Base-by-base conservation (phyloP, 345 rosid species). In the Melaleuca quinquenervia region DNA sequence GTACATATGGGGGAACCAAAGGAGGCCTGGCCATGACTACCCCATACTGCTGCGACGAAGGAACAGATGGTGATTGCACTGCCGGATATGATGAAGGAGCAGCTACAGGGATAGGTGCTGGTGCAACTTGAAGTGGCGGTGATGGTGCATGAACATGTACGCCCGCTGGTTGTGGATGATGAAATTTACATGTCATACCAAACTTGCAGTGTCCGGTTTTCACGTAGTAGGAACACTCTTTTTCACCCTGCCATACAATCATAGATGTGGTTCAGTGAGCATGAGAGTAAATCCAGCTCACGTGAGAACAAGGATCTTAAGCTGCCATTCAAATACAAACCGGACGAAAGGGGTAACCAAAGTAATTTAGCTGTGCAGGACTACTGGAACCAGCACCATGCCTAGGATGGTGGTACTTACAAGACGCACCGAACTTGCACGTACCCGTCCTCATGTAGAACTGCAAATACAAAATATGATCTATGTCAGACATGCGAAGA, bases 131-230 rank as follows among this genome's bases (percentile, higher is more conserved):
- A 27, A 84, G 32, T 11, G 93, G 85, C 7, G 88, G 88, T 86
- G 96, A 85, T 70, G 90, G 96, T 8, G 90, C 84, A 62, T 92
- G 94, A 88, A 91, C 85, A 82, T 91, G 95, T 27, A 90, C 52
- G 64, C 90, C 90, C 14, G 91, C 92, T 52, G 95, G 95, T 58
- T 87, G 93, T 6, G 99, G 98, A 89, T 98, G 99, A 89, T 96
- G 93, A 88, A 93, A 98, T 87, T 96, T 96, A 88, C 99, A 96
- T 0, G 98, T 94, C 14, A 90, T 85, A 58, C 96, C 98, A 85
- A 96, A 98, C 87, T 97, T 97, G 90, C 99, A 97, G 50, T 93
- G 96, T 87, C 98, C 96, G 1, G 97, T 98, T 91, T 95, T 95
- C 91, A 94, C 85, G 90, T 94, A 98, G 85, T 95, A 96, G 56